phyloP scores from a whole-genome alignment of 495 filamentous ascomycete genomes.

The Xylaria acuta region DNA sequence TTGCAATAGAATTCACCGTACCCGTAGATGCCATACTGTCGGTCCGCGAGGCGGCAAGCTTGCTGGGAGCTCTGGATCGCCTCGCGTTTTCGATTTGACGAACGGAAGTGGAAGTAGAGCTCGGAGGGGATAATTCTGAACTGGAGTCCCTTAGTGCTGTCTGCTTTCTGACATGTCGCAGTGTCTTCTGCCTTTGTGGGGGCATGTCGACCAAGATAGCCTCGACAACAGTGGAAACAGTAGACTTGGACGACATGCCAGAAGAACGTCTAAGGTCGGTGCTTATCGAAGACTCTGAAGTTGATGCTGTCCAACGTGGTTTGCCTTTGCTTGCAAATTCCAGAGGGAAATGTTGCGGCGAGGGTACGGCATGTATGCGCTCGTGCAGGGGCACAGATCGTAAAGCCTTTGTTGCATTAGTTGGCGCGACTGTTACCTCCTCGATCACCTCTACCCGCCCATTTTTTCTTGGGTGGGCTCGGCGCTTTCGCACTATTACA shows the following conservation, averaged over 20 bases:
- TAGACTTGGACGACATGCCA: constrained; percentile 63
- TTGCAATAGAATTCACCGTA: constrained; percentile 62
- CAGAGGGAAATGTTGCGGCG: constrained; percentile 36
- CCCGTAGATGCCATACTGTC: constrained; percentile 66
- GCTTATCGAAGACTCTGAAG: constrained; percentile 52
- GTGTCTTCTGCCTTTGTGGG: constrained; percentile 60
- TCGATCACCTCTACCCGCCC: constrained; percentile 50
- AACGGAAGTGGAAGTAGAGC: constrained; percentile 44
- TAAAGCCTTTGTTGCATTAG: constrained; percentile 55
- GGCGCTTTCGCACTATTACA: constrained; percentile 61
- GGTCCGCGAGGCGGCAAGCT: constrained; percentile 47
- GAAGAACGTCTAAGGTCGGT: constrained; percentile 63
- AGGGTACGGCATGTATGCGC: constrained; percentile 49
- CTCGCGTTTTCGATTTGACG: constrained; percentile 37
- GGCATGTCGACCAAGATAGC: constrained; percentile 71
- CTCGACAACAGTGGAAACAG: constrained; percentile 71
- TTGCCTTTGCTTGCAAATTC: constrained; percentile 37
- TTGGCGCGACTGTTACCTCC: constrained; percentile 54
- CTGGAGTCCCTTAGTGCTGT: constrained; percentile 56
- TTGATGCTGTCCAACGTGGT: constrained; percentile 38
- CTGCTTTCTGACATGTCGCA: constrained; percentile 74
- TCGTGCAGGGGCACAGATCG: constrained; percentile 56
- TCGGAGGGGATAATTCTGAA: constrained; percentile 61
- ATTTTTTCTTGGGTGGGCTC: constrained; percentile 41
- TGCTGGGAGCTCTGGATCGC: constrained; percentile 30